Base-by-base conservation (phyloP, 2,329 filamentous ascomycete species). In the Mycocentrospora acerina region DNA sequence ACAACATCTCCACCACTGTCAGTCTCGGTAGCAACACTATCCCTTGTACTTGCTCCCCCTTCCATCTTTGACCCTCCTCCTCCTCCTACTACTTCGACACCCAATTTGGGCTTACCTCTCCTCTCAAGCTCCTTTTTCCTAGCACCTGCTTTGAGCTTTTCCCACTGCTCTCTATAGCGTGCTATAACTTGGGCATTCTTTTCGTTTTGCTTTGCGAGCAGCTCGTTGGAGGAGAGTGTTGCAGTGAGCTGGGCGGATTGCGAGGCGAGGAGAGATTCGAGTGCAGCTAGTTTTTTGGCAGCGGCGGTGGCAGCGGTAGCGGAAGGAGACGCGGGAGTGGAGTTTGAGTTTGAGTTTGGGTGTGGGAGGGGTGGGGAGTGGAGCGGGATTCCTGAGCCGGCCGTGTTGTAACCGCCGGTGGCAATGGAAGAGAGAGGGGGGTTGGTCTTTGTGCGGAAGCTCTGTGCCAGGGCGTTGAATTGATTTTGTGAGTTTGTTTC, bases 401-500 rank as follows among this genome's bases (percentile, higher is more conserved):
- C n/a, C n/a, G n/a, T n/a, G n/a, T n/a, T n/a, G n/a, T n/a, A 22
- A n/a, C 48, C 39, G 28, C 48, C 53, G 13, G 57, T 28, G 39
- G 53, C 56, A 18, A 54, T 49, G 7, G 57, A 40, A 12, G 61
- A 46, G 22, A 59, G 59, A 14, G 60, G 57, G 7, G 60, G 56
- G 12, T 62, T 53, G 1, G 58, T 55, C 6, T 26, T 39, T 2
- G 39, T 73, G 70, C 50, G 75, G 71, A 55, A 82, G 53, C 88
- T 95, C 64, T 96, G 89, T 11, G 90, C 88, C 24, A 97, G 78
- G 3, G 89, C 88, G 69, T 90, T 80, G 36, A 86, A 88, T 25
- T 86, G 90, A 48, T 85, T 89, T 68, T 97, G 93, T 0, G 90
- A 89, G 55, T 88, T 90, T 26, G 89, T 84, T 68, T 98, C 91